Percentiles rank a stretch among this genome's conserved stretches.
These are phyloP conservation scores for Penicillium paneum DNA, from an alignment of 2,329 filamentous ascomycete species.

Conservation along the genomic window DNA sequence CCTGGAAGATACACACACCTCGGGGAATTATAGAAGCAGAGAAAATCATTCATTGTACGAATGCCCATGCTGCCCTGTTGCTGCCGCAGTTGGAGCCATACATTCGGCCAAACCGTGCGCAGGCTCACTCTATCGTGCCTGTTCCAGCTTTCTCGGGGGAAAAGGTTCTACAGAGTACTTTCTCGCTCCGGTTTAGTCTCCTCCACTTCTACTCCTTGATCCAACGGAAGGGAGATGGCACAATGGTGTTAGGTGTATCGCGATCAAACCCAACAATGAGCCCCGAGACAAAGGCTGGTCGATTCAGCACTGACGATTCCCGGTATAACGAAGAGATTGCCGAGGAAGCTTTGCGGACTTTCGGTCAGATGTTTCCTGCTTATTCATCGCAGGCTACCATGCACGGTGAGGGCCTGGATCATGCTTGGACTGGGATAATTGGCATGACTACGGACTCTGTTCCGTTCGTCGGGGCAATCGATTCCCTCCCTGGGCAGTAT, in stretches of 20 bases:
- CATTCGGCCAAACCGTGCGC: constrained; percentile 45
- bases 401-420: constrained; percentile 46
- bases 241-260: constrained; percentile 45
- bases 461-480: constrained; percentile 46
- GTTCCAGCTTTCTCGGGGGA: constrained; percentile 35
- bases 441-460: constrained; percentile 49
- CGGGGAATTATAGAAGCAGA: constrained; percentile 17
- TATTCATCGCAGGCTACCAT: constrained; percentile 6
- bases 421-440: constrained; percentile 50
- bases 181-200: constrained; percentile 47
- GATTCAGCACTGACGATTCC: constrained; percentile 41
- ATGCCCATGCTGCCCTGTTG: constrained; percentile 24
- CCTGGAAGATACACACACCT: constrained; percentile 20
- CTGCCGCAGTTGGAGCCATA: constrained; percentile 24
- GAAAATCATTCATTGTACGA: constrained; percentile 26
- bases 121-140: constrained; percentile 47
- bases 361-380: constrained; percentile 36
- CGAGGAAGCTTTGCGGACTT: constrained; percentile 37
- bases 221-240: constrained; percentile 45
- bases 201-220: constrained; percentile 52
- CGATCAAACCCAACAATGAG: constrained; percentile 43
- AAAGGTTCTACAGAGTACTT: constrained; percentile 39
- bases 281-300: constrained; percentile 25
- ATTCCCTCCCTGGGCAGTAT: constrained; percentile 45
- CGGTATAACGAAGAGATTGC: constrained; percentile 42